Evolutionary conservation across 345 rosid genomes (phyloP), one percentile per base, ranked within the genome.

Genomic region (Brassica incana): DNA sequence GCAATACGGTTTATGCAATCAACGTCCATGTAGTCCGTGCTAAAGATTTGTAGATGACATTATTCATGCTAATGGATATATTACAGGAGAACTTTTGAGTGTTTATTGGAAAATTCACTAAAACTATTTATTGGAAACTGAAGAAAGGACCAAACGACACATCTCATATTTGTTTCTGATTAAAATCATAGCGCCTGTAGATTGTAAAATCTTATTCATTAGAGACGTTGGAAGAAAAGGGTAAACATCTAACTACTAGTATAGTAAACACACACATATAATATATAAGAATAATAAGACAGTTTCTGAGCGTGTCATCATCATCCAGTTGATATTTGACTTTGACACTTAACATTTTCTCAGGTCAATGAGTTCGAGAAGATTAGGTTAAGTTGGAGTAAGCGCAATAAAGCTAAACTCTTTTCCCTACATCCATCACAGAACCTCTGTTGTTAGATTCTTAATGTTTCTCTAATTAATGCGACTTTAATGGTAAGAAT

Each of bases 321-420:
- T 10, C 58, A 38, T 45, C 5, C 18, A 30, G 69, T 77, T 61
- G 54, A 77, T 6, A 25, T 61, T 67, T 25, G 66, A 27, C 8
- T 52, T 16, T 76, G 8, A 52, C 58, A n/a, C 5, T 6, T 25
- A 14, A 10, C 5, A 43, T 52, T 14, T 33, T 38, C 48, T 64
- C 32, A 71, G 43, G 81, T 65, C 30, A 63, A 36, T 36, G 76
- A 71, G 58, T 43, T 79, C 64, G 78, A 79, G 62, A 67, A 79
- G 65, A 60, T 67, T 20, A 66, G 38, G 30, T 78, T 73, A 43
- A 72, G 38, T 43, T 73, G 73, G 29, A 79, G 69, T 72, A 67
- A 66, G 5, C 77, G 14, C 62, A 72, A 59, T 20, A 73, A 40
- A 64, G 62, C 68, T 66, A 66, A 72, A 56, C 67, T 54, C 38